Evolutionary conservation across 192 early-diverging fungal species (phyloP), one percentile per base, ranked within the genome.

Genomic region (Rhizophagus clarus): DNA sequence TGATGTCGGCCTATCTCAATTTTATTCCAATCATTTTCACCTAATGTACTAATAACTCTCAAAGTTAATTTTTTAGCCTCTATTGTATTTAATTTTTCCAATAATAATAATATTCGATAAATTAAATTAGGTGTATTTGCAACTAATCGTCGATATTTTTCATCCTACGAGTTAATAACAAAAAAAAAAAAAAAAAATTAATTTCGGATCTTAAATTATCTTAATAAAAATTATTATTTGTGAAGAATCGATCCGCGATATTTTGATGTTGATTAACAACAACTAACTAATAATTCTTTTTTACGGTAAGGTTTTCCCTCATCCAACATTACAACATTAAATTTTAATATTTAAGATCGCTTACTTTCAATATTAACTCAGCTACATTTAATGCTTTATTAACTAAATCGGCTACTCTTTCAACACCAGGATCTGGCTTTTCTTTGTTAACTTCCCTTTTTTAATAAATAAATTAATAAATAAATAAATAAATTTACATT

Each of bases 21-120:
- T 72, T 84, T 84, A 42, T 81, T 84, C 61, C 81, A 76, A 49
- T 84, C 83, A 29, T 80, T 84, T 66, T 84, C 83, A 5, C 83
- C 83, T 3, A 84, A 82, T 7, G 83, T 84, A 10, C 81, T 79
- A 40, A 84, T 63, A 34, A 84, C 82, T 11, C 83, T 77, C 14
- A 84, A 76, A 17, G 82, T 60, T 9, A 82, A 42, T 10, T 82
- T 68, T 61, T 84, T 84, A 12, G 74, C 82, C 69, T 82, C 83
- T 14, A 80, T 70, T 14, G 78, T 72, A 68, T 72, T 73, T 68
- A 75, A 80, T 31, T 80, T 84, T 34, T 84, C 83, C 31, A 84
- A 60, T 3, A 84, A 34, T 12, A 79, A 47, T 22, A 84, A 40
- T 42, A 84, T 31, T 71, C 83, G 74, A 20, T 70, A 82, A 37